phyloP scores from a whole-genome alignment of 2,329 filamentous ascomycete genomes.

The Parasarocladium wereldwijsianum region DNA sequence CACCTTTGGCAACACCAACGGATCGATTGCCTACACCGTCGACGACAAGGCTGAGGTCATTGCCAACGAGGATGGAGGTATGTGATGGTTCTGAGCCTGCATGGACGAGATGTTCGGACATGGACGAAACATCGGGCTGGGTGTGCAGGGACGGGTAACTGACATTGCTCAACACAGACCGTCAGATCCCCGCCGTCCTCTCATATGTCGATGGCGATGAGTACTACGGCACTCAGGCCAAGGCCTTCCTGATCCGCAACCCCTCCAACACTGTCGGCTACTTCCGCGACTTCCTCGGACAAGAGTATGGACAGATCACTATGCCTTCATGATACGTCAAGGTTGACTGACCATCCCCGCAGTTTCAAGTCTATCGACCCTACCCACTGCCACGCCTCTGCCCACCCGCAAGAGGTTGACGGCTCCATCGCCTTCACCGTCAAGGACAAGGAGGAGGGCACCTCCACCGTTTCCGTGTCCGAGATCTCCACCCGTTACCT shows the following conservation, averaged over 20 bases:
- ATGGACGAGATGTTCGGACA: neutral
- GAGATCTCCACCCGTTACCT: slow-evolving; percentile 80
- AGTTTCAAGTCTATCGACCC: slow-evolving; percentile 93
- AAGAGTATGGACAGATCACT: slow-evolving; percentile 49
- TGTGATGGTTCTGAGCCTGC: slow-evolving; percentile 14
- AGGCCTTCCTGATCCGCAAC: slow-evolving; percentile 85
- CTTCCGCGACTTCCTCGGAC: slow-evolving; percentile 90
- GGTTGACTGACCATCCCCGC: slow-evolving; percentile 7
- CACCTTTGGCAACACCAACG: slow-evolving; percentile 96
- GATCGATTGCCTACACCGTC: slow-evolving; percentile 83
- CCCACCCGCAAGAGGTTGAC: slow-evolving; percentile 67
- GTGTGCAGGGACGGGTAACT: neutral
- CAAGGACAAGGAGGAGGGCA: slow-evolving; percentile 53
- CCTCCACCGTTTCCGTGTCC: slow-evolving; percentile 58
- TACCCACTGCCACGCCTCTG: slow-evolving; percentile 83
- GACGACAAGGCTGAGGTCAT: slow-evolving; percentile 97
- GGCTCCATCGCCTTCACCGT: slow-evolving; percentile 68
- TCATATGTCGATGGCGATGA: slow-evolving; percentile 95
- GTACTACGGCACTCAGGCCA: slow-evolving; percentile 91
- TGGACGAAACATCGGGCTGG: neutral
- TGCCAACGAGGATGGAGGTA: slow-evolving; percentile 95
- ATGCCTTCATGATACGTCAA: neutral
- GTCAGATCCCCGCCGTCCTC: slow-evolving; percentile 87
- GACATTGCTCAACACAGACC: slow-evolving; percentile 42
- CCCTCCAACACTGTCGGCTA: slow-evolving; percentile 84